These are phyloP conservation scores for Escovopsis sp. DNA, from an alignment of 2,329 filamentous ascomycete genomes.

Conservation along the genomic window DNA sequence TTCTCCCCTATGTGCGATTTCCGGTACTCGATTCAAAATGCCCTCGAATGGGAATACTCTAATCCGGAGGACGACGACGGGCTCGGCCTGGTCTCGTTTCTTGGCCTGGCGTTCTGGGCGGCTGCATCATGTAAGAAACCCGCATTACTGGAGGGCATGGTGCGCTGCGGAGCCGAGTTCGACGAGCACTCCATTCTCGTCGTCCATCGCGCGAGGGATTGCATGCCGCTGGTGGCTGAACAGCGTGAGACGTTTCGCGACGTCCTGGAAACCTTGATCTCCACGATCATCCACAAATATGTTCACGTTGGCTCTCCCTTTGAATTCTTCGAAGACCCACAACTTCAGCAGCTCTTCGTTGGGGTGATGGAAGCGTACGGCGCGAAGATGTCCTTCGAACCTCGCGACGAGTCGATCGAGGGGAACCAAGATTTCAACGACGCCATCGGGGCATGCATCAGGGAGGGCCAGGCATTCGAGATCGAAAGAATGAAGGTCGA, in stretches of 20 bases:
- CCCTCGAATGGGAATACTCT: background rate
- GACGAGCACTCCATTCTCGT: slow-evolving; percentile 9
- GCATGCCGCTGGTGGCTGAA: too few relatives aligned
- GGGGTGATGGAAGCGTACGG: too few relatives aligned
- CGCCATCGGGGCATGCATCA: background rate
- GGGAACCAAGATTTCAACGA: too few relatives aligned
- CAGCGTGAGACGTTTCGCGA: too few relatives aligned
- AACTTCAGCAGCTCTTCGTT: too few relatives aligned
- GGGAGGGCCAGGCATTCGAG: slow-evolving; percentile 12
- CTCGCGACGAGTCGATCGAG: too few relatives aligned
- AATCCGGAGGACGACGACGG: too few relatives aligned
- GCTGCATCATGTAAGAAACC: slow-evolving; percentile 12
- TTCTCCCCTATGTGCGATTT: slow-evolving; percentile 9
- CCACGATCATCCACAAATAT: too few relatives aligned
- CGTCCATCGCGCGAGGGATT: background rate
- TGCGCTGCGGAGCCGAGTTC: slow-evolving; percentile 7
- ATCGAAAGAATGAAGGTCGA: slow-evolving; percentile 14
- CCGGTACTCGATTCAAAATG: slow-evolving; percentile 1
- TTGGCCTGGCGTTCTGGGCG: slow-evolving; percentile 14
- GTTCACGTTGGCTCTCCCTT: too few relatives aligned
- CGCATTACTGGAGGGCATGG: slow-evolving; percentile 11
- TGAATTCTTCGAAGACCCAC: too few relatives aligned
- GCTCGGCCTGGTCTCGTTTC: slow-evolving; percentile 6
- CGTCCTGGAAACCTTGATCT: too few relatives aligned
- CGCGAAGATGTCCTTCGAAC: too few relatives aligned